Evolutionary conservation across 176 grass and related monocot species (phyloP), one percentile per base, ranked within the genome.

Genomic region (Typha latifolia): DNA sequence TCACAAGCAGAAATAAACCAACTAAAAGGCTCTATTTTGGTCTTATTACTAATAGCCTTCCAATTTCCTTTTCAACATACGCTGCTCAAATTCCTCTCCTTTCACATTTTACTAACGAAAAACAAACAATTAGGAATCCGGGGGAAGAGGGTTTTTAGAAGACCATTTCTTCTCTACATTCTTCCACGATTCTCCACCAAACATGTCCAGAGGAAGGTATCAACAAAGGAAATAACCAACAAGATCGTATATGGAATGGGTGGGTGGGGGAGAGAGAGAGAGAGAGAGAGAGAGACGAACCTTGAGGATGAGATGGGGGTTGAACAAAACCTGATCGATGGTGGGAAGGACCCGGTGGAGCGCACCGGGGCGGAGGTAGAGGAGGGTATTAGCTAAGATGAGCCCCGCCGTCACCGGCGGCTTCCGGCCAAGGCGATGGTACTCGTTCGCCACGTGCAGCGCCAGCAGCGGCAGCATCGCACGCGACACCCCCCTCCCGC

Each of bases 321-420:
- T 93, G 89, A 99, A 99, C 62, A 77, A 66, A 49, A 81, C 86
- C 43, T 68, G 72, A 18, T 53, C 2, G 23, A 99, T 10, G 31
- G 89, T 68, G 49, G 94, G 89, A n/a, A 99, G 94, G 70, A 99
- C 12, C 52, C 71, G 48, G 70, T 93, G 62, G 62, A 99, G 83
- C 8, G 86, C 64, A 16, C 83, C 83, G 0, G 94, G 94, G 49
- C 94, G 94, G 63, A 99, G 81, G 73, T 71, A 87, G 61, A 99
- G 61, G 21, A 99, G 73, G 51, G 89, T n/a, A 64, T 99, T 92
- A 75, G 83, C 72, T 62, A 87, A 80, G 31, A 97, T 76, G 23
- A 99, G 81, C 65, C 81, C 83, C 48, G 89, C 88, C 18, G 89
- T 99, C 12, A 93, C 86, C 32, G 86, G 86, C 12, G 94, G 93